Evolutionary conservation across 306 rosid genomes (phyloP), one percentile per base, ranked within the genome.

Genomic region (Herpetospermum pedunculosum): DNA sequence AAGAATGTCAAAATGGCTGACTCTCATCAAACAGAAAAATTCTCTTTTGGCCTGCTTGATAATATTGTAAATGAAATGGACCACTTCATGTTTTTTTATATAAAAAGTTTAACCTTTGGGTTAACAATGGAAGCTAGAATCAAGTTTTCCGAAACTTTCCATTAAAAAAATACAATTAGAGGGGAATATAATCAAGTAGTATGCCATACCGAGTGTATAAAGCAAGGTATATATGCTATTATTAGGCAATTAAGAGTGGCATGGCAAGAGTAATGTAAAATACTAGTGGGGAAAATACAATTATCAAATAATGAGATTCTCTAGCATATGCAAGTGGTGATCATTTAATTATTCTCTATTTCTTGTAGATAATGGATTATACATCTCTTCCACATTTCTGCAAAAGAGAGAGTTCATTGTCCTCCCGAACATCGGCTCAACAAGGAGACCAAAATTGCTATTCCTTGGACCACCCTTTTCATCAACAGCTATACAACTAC

Each of bases 321-420:
- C 73, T 13, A 68, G 8, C 37, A 26, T 43, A 68, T 41, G 38
- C 73, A 44, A 26, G 37, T 43, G 38, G 26, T 28, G 73, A 25
- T 43, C 7, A 23, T 44, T 70, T 40, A 67, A 50, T 76, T 63
- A 30, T 19, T 81, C 78, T 78, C 77, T 72, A 76, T 50, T 54
- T 76, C 14, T 43, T 89, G 87, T 75, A 94, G 98, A 85, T 94
- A 81, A 94, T 94, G 94, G 98, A 94, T 75, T 84, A 87, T 76
- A 60, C 78, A 29, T 86, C 94, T 69, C 94, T 94, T 47, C 98
- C 98, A 34, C 96, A 89, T 81, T 93, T 91, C 88, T 91, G 97
- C 82, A 81, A 74, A 84, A 79, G 30, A 63, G 98, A 86, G 78
- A 92, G 95, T 67, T 88, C 97, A 32, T 87, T 93, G 75, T 85